These are phyloP conservation scores for Durio zibethinus DNA, from an alignment of 345 rosid genomes.

Conservation along the genomic window DNA sequence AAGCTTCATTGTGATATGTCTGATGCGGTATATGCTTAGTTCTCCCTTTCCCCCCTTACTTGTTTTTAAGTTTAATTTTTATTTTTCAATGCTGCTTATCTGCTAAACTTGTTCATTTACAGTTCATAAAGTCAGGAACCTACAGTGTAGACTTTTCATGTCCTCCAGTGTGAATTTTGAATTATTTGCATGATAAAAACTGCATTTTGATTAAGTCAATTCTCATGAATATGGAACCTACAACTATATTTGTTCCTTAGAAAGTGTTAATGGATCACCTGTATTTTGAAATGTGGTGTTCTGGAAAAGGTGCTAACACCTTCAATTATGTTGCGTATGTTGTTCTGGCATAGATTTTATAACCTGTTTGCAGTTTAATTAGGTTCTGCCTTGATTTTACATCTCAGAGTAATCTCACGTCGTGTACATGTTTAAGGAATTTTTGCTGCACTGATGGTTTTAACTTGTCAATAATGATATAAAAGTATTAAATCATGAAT, in stretches of 20 bases:
- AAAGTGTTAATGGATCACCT: not conserved
- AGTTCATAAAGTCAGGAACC: slow-evolving; percentile 51
- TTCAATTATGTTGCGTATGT: not conserved
- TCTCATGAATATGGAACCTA: not conserved
- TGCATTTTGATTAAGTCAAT: not conserved
- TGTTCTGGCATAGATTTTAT: not conserved
- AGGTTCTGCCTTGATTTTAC: not conserved
- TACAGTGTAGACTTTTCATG: slow-evolving; percentile 14
- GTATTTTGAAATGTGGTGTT: not conserved
- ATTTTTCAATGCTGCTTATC: too few relatives aligned
- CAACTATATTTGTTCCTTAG: not conserved
- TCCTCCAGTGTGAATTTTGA: not conserved
- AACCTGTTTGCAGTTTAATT: not conserved
- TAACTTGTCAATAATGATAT: not conserved
- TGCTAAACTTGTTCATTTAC: too few relatives aligned
- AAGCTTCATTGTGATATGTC: slow-evolving; percentile 66
- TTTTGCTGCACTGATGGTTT: not conserved
- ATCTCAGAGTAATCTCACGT: not conserved
- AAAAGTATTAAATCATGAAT: not conserved
- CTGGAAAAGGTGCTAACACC: not conserved
- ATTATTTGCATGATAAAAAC: not conserved
- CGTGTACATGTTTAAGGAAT: not conserved
- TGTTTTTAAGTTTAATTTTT: too few relatives aligned
- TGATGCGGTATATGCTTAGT: slow-evolving; percentile 45
- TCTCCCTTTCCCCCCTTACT: too few relatives aligned